Evolutionary conservation across 2,329 filamentous ascomycete species (phyloP).

Genomic region (Sclerotinia borealis): DNA sequence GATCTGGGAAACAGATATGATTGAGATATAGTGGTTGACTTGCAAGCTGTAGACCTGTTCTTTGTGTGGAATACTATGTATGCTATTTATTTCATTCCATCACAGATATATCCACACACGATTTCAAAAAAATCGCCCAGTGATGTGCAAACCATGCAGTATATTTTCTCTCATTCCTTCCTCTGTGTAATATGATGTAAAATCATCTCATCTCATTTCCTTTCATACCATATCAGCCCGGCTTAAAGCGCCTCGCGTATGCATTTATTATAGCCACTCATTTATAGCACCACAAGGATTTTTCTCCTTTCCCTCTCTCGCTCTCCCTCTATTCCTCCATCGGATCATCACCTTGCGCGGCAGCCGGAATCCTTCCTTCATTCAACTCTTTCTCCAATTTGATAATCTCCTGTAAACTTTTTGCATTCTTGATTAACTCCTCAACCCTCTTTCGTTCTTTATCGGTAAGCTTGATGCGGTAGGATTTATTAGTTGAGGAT

Average conservation of each 20-base stretch:
- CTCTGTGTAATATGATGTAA: not conserved
- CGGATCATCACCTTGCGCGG: slow-evolving; percentile 48
- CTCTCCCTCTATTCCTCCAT: slow-evolving; percentile 51
- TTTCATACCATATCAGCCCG: not conserved
- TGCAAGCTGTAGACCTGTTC: not conserved
- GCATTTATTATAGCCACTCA: slow-evolving; percentile 1
- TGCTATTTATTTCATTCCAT: not conserved
- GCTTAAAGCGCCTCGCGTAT: slow-evolving; percentile 11
- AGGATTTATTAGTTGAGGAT: slow-evolving; percentile 54
- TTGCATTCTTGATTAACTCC: slow-evolving; percentile 81
- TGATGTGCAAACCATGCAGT: slow-evolving; percentile 11
- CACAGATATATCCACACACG: not conserved
- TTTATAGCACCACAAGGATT: not conserved
- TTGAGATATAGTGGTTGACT: not conserved
- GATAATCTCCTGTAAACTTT: slow-evolving; percentile 84
- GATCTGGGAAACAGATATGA: not conserved
- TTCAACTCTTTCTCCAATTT: slow-evolving; percentile 85
- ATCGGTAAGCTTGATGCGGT: slow-evolving; percentile 78
- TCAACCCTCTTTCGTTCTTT: slow-evolving; percentile 81
- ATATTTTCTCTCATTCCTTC: not conserved
- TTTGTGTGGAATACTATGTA: not conserved
- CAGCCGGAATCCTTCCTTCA: slow-evolving; percentile 77
- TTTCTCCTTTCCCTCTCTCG: not conserved
- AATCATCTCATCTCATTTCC: not conserved
- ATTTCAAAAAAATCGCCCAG: slow-evolving; percentile 11